These are phyloP conservation scores for Petasospora rhodanensis DNA, from an alignment of 1,139 yeast species.

Conservation along the genomic window DNA sequence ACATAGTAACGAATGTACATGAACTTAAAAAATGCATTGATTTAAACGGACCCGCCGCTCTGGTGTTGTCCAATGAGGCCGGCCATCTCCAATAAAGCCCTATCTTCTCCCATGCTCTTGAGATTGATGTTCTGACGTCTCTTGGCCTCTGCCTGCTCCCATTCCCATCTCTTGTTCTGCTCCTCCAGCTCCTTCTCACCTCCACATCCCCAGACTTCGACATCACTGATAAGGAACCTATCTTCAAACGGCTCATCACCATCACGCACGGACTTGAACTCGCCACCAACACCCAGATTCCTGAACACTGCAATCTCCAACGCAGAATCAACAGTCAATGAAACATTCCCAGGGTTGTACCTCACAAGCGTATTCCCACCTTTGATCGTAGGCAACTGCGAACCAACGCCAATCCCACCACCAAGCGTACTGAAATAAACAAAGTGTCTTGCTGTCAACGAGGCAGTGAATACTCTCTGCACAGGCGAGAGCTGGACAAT, in stretches of 20 bases:
- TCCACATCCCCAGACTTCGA: slow-evolving; percentile 94
- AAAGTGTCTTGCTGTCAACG: slow-evolving; percentile 25
- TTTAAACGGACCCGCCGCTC: slow-evolving; percentile 56
- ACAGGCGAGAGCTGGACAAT: slow-evolving; percentile 65
- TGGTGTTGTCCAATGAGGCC: slow-evolving; percentile 75
- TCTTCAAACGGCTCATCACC: slow-evolving; percentile 49
- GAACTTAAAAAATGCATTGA: slow-evolving; percentile 3
- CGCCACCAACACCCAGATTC: slow-evolving; percentile 54
- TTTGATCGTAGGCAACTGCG: slow-evolving; percentile 52
- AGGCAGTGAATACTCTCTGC: slow-evolving; percentile 49
- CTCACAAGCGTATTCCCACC: slow-evolving; percentile 33
- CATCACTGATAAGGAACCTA: slow-evolving; percentile 63
- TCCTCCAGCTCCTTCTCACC: slow-evolving; percentile 69
- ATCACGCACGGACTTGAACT: slow-evolving; percentile 33
- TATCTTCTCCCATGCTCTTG: slow-evolving; percentile 67
- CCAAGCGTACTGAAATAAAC: slow-evolving; percentile 65
- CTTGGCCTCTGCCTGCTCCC: slow-evolving; percentile 86
- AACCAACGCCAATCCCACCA: slow-evolving; percentile 81
- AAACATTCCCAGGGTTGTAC: slow-evolving; percentile 61
- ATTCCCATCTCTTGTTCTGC: slow-evolving; percentile 77
- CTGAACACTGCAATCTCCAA: slow-evolving; percentile 80
- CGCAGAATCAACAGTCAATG: slow-evolving; percentile 71
- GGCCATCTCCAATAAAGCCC: slow-evolving; percentile 86
- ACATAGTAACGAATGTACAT: not conserved
- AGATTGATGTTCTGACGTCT: slow-evolving; percentile 69